Conservation (phyloP, 2,329 filamentous ascomycete species). For the Cordyceps militaris region DNA sequence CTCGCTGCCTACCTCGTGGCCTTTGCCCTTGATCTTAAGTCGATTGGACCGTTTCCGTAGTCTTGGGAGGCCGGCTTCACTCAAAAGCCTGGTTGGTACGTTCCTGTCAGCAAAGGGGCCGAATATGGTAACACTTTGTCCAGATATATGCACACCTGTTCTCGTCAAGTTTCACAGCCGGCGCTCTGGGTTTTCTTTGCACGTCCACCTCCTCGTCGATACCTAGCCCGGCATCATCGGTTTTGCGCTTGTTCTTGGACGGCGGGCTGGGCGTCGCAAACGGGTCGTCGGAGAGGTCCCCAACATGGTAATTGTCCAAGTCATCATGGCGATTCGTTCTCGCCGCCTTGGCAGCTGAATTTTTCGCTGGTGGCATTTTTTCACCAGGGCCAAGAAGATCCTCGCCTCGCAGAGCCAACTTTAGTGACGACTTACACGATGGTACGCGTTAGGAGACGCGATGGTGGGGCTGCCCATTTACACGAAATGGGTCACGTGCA, state of each 20-base stretch:
- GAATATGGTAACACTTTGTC: background rate
- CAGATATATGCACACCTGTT: slow-evolving; percentile 43
- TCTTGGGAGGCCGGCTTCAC: slow-evolving; percentile 74
- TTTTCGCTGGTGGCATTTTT: slow-evolving; percentile 19
- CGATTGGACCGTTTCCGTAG: slow-evolving; percentile 64
- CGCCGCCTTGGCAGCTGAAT: background rate
- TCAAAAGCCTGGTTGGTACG: slow-evolving; percentile 61
- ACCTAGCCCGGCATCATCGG: slow-evolving; percentile 52
- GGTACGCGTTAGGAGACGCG: slow-evolving; percentile 18
- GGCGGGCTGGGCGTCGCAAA: slow-evolving; percentile 40
- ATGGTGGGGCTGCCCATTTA: slow-evolving; percentile 14
- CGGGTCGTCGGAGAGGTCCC: slow-evolving; percentile 41
- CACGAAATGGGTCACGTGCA: slow-evolving; percentile 1
- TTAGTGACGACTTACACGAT: slow-evolving; percentile 15
- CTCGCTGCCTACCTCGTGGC: slow-evolving; percentile 62
- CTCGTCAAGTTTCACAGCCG: slow-evolving; percentile 83
- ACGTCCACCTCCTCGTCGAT: slow-evolving; percentile 84
- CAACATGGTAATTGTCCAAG: slow-evolving; percentile 70
- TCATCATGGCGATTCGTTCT: slow-evolving; percentile 43
- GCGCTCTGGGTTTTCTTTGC: slow-evolving; percentile 62
- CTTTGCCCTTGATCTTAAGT: slow-evolving; percentile 83
- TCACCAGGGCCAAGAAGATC: background rate
- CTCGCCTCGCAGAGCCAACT: no score
- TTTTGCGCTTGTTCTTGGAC: slow-evolving; percentile 41
- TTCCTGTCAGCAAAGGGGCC: background rate